Conservation (phyloP, 2,329 filamentous ascomycete species). For the Fusarium continuum region DNA sequence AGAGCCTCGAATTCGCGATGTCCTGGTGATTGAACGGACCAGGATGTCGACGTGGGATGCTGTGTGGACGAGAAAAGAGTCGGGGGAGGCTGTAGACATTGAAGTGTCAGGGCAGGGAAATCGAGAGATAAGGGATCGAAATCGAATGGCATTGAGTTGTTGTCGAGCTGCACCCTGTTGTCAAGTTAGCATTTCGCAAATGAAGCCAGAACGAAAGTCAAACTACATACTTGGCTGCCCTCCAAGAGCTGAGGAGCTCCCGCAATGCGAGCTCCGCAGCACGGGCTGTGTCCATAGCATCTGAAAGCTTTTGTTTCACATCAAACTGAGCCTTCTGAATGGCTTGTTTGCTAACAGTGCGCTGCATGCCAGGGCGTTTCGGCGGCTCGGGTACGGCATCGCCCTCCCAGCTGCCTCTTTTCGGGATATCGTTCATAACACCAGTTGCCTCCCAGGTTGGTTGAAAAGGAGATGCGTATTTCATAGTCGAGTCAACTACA, state of each 20-base stretch:
- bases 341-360: slow-evolving; percentile 60
- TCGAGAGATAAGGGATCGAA: slow-evolving; percentile 88
- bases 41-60: slow-evolving; percentile 79
- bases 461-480: slow-evolving; percentile 62
- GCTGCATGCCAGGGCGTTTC: slow-evolving; percentile 51
- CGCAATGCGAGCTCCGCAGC: slow-evolving; percentile 86
- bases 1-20: slow-evolving; percentile 79
- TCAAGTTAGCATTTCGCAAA: slow-evolving; percentile 21
- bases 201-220: neutral
- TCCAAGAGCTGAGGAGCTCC: slow-evolving; percentile 82
- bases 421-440: slow-evolving; percentile 77
- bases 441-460: slow-evolving; percentile 80
- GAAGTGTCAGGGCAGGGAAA: slow-evolving; percentile 85
- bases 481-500: slow-evolving; percentile 58
- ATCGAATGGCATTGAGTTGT: slow-evolving; percentile 70
- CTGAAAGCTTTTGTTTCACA: slow-evolving; percentile 68
- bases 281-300: slow-evolving; percentile 80
- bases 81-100: slow-evolving; percentile 80
- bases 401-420: slow-evolving; percentile 47
- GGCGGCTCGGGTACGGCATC: slow-evolving; percentile 49
- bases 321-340: slow-evolving; percentile 70
- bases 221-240: slow-evolving; percentile 78
- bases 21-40: slow-evolving; percentile 80
- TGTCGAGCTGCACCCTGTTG: slow-evolving; percentile 63
- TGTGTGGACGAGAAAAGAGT: slow-evolving; percentile 85